Evolutionary conservation across 2,329 filamentous ascomycete genomes (phyloP).

Genomic region (Talaromyces sp.): DNA sequence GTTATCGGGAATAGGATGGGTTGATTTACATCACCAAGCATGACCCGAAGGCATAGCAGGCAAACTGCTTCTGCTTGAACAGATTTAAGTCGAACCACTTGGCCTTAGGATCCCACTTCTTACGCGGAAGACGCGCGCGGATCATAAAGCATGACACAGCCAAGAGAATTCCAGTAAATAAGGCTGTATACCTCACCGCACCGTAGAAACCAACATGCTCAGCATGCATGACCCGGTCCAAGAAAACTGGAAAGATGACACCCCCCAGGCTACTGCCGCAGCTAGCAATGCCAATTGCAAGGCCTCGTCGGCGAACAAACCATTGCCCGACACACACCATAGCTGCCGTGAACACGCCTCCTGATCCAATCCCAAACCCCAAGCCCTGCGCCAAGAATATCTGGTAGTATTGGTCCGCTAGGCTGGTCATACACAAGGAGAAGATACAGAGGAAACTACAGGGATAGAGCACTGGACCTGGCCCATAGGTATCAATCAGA

Average conservation of each 20-base stretch:
- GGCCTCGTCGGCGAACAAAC: conserved; percentile 47
- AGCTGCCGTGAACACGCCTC: conserved; percentile 1
- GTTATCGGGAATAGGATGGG: not conserved
- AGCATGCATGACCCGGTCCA: conserved; percentile 17
- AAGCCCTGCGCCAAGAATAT: conserved; percentile 43
- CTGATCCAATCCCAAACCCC: conserved; percentile 41
- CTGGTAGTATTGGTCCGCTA: conserved; percentile 42
- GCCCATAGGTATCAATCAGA: conserved; percentile 41
- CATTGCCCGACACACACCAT: conserved; percentile 42
- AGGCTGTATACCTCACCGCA: conserved; percentile 20
- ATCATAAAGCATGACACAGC: conserved; percentile 19
- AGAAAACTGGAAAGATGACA: conserved; percentile 23
- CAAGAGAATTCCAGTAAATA: conserved; percentile 21
- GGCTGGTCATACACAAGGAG: conserved; percentile 42
- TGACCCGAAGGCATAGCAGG: conserved; percentile 22
- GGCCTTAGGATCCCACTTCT: conserved; percentile 23
- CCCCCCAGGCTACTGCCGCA: conserved; percentile 35
- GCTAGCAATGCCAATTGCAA: conserved; percentile 52
- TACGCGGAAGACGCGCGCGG: conserved; percentile 24
- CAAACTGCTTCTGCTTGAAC: conserved; percentile 24
- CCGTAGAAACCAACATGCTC: conserved; percentile 21
- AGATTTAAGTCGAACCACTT: conserved; percentile 25
- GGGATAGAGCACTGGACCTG: conserved; percentile 33
- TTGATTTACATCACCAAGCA: conserved; percentile 23
- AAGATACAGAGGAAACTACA: conserved; percentile 39